Conservation (phyloP, 805 yeast species). For the Suhomyces sp. region DNA sequence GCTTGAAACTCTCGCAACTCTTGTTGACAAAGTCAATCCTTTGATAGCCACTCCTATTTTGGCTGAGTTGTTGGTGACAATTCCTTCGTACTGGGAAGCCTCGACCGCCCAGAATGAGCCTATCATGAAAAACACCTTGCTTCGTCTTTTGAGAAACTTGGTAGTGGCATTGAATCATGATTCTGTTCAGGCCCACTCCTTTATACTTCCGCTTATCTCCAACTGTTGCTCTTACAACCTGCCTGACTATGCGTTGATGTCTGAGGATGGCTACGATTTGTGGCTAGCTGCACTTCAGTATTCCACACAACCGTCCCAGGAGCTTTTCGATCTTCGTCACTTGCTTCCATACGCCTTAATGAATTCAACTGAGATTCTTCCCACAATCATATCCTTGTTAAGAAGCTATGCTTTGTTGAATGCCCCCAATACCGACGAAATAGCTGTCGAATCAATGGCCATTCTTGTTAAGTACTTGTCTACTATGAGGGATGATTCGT, state of each 20-base stretch:
- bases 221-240: slow-evolving; percentile 55
- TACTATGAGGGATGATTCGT: slow-evolving; percentile 69
- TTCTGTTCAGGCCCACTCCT: slow-evolving; percentile 47
- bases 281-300: slow-evolving; percentile 73
- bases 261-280: slow-evolving; percentile 84
- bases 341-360: slow-evolving; percentile 57
- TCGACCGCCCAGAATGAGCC: slow-evolving; percentile 23
- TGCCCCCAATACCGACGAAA: slow-evolving; percentile 28
- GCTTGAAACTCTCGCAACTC: slow-evolving; percentile 61
- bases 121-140: slow-evolving; percentile 37
- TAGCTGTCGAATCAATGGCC: slow-evolving; percentile 40
- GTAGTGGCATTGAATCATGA: slow-evolving; percentile 54
- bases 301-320: slow-evolving; percentile 22
- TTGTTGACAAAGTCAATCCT: slow-evolving; percentile 66
- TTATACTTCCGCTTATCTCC: slow-evolving; percentile 62
- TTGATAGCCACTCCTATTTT: slow-evolving; percentile 51
- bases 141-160: slow-evolving; percentile 56
- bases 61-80: slow-evolving; percentile 46
- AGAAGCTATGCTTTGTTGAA: slow-evolving; percentile 59
- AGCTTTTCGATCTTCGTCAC: slow-evolving; percentile 46
- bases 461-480: slow-evolving; percentile 53
- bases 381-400: slow-evolving; percentile 56
- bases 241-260: slow-evolving; percentile 49
- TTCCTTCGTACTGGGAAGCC: slow-evolving; percentile 78
- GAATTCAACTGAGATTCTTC: slow-evolving; percentile 71